Conservation (phyloP, 345 rosid species). For the Laguncularia racemosa region DNA sequence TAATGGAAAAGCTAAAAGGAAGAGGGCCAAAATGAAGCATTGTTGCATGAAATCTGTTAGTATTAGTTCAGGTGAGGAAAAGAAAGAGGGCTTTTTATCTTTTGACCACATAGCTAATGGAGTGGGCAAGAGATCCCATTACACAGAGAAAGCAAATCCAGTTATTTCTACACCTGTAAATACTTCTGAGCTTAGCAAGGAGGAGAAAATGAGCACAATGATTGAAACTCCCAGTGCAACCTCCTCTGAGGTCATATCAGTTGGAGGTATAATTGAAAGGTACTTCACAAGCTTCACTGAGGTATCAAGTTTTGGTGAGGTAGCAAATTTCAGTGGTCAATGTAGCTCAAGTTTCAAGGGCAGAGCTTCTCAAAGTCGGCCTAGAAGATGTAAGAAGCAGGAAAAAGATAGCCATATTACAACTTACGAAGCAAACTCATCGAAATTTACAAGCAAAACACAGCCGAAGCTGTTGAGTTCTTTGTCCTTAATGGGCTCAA, state of each 20-base stretch:
- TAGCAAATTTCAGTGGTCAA: background rate
- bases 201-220: background rate
- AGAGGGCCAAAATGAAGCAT: too few species aligned
- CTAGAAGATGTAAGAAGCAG: constrained; percentile 7
- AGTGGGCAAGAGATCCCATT: too few species aligned
- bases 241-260: constrained; percentile 8
- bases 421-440: background rate
- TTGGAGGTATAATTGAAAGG: constrained; percentile 9
- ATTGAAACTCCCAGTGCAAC: constrained; percentile 9
- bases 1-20: too few species aligned
- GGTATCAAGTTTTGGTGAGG: constrained; percentile 7
- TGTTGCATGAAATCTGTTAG: too few species aligned
- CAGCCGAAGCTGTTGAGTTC: constrained; percentile 14
- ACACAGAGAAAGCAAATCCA: background rate
- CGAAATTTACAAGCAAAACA: constrained; percentile 18
- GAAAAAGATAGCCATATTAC: constrained; percentile 5
- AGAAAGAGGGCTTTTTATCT: too few species aligned
- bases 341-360: constrained; percentile 3
- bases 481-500: background rate
- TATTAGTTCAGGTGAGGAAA: too few species aligned
- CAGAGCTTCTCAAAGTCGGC: constrained; percentile 8
- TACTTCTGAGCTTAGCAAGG: background rate
- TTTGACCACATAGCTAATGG: too few species aligned
- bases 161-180: background rate
- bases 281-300: constrained; percentile 11